Percentiles rank a stretch among this genome's conserved stretches.
These are phyloP conservation scores for Ceriops decandra DNA, from an alignment of 345 rosid genomes.

Conservation along the genomic window DNA sequence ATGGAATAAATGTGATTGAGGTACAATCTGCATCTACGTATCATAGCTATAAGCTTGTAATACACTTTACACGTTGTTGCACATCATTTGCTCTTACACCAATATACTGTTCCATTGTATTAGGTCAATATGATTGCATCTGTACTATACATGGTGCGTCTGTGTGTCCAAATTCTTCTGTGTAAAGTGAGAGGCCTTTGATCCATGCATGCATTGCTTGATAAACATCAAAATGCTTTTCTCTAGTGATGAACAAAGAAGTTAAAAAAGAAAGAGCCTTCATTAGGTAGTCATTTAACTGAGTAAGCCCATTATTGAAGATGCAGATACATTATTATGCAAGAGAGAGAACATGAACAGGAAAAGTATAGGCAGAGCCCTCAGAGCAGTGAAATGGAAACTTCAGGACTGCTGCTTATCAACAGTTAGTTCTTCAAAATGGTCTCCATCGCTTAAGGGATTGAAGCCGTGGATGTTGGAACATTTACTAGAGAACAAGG, in stretches of 20 bases:
- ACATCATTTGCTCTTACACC: no score
- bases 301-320: not conserved
- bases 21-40: no score
- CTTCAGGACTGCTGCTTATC: conserved; percentile 2
- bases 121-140: not conserved
- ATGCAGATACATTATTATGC: not conserved
- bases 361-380: not conserved
- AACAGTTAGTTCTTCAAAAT: conserved; percentile 1
- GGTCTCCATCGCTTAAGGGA: not conserved
- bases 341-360: not conserved
- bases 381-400: not conserved
- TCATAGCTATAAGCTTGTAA: no score
- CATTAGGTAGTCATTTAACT: not conserved
- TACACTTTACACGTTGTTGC: no score
- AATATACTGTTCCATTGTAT: not conserved
- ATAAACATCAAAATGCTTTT: not conserved
- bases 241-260: not conserved
- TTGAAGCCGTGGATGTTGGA: not conserved
- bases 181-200: not conserved
- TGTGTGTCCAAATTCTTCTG: not conserved
- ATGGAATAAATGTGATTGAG: no score
- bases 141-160: not conserved
- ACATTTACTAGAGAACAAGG: conserved; percentile 3
- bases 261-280: not conserved
- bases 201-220: not conserved